Conservation (phyloP, 768 basidiomycete species). For the Rhodotorula paludigena region DNA sequence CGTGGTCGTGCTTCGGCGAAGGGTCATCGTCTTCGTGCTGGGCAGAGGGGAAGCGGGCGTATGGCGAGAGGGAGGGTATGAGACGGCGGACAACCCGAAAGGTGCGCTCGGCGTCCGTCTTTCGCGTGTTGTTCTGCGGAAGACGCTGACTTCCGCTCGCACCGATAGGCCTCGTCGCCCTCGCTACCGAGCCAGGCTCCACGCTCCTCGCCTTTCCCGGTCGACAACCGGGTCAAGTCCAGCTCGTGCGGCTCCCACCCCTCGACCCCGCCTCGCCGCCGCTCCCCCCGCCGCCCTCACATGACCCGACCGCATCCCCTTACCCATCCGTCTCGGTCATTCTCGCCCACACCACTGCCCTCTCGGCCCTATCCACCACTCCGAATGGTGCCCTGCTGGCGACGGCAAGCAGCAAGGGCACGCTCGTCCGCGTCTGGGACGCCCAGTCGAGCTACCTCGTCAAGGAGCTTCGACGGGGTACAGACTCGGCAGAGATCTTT, state of each 20-base stretch:
- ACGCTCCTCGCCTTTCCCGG: slow-evolving; percentile 82
- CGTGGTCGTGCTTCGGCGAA: slow-evolving; percentile 48
- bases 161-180: slow-evolving; percentile 64
- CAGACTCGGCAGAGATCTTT: slow-evolving; percentile 86
- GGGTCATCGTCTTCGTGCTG: slow-evolving; percentile 73
- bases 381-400: slow-evolving; percentile 73
- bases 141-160: not conserved
- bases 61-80: slow-evolving; percentile 67
- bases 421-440: slow-evolving; percentile 83
- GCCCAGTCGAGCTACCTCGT: slow-evolving; percentile 64
- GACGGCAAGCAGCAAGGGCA: slow-evolving; percentile 76
- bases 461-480: slow-evolving; percentile 74
- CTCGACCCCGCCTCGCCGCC: slow-evolving; percentile 54
- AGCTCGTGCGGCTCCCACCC: slow-evolving; percentile 75
- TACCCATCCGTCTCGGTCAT: slow-evolving; percentile 57
- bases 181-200: slow-evolving; percentile 70
- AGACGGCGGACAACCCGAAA: slow-evolving; percentile 78
- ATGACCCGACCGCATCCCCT: slow-evolving; percentile 22
- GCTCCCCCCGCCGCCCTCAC: slow-evolving; percentile 31
- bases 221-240: slow-evolving; percentile 79
- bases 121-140: not conserved
- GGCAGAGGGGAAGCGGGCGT: slow-evolving; percentile 54
- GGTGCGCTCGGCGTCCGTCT: slow-evolving; percentile 53
- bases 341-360: slow-evolving; percentile 70
- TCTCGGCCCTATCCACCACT: slow-evolving; percentile 71